Evolutionary conservation across 2,329 filamentous ascomycete species (phyloP), one percentile per base, ranked within the genome.

Genomic region (Ophiostoma sp.): DNA sequence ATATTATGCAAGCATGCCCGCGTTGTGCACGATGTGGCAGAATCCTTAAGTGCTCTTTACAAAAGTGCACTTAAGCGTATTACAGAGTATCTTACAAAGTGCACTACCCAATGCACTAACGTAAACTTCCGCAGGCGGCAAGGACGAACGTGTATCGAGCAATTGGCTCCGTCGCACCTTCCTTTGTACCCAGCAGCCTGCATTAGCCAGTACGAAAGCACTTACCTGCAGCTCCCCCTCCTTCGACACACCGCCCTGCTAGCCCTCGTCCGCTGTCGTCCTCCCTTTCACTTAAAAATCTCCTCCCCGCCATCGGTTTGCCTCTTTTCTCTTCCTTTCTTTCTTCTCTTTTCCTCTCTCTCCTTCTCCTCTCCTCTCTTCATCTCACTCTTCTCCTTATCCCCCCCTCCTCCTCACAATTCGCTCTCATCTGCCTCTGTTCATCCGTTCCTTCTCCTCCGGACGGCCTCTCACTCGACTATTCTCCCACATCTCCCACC

Each of bases 221-320:
- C 60, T 63, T 63, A 44, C 64, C 49, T 64, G 38, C 55, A 18
- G 40, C 58, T 64, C 42, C 58, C 66, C 66, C 60, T 45, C 69
- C 69, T 69, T 67, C 65, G 47, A 41, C 66, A 69, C 71, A 72
- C 70, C 69, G 71, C 69, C 71, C 69, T 64, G 27, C 40, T 66
- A 65, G 47, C 45, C 36, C 40, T 64, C 9, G 55, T 47, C 42
- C 40, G 45, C 64, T 65, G 60, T 27, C 60, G 42, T 38, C 52
- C 66, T 58, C 49, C 41, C 38, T 64, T 66, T 38, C 47, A 47
- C 27, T 65, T 67, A 71, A 71, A 70, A 69, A 18, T 66, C 66
- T 70, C 62, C 62, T 45, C 64, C 55, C 41, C 18, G 62, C 67
- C 67, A 58, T 55, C 58, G 27, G 65, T 66, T 70, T 69, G 55